phyloP scores from a whole-genome alignment of 176 grass and related monocot species.

The Oryza nivara region DNA sequence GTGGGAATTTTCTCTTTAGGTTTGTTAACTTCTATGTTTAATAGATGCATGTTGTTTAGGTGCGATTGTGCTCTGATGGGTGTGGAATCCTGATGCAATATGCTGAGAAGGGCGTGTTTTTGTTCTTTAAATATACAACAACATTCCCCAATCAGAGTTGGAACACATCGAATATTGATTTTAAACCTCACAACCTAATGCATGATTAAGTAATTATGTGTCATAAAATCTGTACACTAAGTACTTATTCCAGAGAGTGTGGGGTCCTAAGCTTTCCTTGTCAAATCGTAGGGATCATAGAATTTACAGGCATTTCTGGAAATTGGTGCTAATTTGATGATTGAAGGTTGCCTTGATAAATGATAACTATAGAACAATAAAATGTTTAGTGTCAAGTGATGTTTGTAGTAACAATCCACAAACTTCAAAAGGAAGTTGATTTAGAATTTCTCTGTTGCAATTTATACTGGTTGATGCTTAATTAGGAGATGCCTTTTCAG shows the following conservation, averaged over 20 bases:
- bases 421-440: background rate
- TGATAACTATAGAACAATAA: background rate
- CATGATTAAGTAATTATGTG: background rate
- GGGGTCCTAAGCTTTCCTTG: background rate
- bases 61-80: background rate
- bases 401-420: background rate
- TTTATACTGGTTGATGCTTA: background rate
- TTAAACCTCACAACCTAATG: background rate
- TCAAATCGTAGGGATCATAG: background rate
- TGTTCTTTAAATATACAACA: background rate
- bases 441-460: background rate
- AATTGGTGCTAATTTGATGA: constrained; percentile 3
- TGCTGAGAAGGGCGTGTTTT: background rate
- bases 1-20: background rate
- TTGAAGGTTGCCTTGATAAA: background rate
- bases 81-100: background rate
- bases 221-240: background rate
- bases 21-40: background rate
- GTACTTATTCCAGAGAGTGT: background rate
- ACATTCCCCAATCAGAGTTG: background rate
- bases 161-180: background rate
- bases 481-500: background rate
- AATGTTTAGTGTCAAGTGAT: background rate
- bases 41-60: background rate
- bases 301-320: background rate